phyloP scores from a whole-genome alignment of 176 grass and related monocot species.

The Typha latifolia region DNA sequence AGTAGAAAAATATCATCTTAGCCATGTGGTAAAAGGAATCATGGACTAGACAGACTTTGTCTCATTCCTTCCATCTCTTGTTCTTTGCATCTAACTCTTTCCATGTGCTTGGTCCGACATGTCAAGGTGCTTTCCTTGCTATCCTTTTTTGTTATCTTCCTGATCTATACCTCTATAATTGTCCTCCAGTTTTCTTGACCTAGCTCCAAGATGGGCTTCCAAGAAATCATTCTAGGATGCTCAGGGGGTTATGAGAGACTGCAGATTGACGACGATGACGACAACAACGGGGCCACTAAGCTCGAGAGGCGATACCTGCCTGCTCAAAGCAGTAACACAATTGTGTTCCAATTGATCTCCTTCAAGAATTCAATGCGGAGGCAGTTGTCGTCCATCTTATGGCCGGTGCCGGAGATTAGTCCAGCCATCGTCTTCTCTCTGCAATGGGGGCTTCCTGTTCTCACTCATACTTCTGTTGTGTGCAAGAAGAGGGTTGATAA shows the following conservation, averaged over 20 bases:
- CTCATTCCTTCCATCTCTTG: neutral
- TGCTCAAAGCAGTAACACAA: conserved; percentile 5
- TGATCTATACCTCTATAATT: neutral
- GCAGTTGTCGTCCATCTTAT: conserved; percentile 25
- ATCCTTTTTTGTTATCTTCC: too few relatives aligned
- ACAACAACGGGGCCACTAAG: neutral
- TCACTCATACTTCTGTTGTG: conserved; percentile 24
- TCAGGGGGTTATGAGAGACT: conserved; percentile 28
- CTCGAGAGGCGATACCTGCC: conserved; percentile 18
- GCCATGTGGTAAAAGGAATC: neutral
- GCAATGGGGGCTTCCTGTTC: conserved; percentile 48
- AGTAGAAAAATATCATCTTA: neutral
- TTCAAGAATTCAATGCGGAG: conserved; percentile 35
- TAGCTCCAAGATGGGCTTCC: conserved; percentile 25
- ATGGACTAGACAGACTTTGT: neutral
- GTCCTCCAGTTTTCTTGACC: conserved; percentile 2
- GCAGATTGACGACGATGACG: conserved; percentile 10
- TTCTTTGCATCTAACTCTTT: neutral
- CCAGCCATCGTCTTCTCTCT: conserved; percentile 36
- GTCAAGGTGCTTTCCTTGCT: neutral
- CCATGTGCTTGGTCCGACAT: neutral
- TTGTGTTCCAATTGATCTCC: conserved; percentile 12
- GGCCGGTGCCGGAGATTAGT: conserved; percentile 15
- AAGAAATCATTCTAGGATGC: conserved; percentile 20
- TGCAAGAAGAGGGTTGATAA: conserved; percentile 19